Conservation (phyloP, 225 moss, liverwort and hornwort species). For the Pleurozium schreberi region DNA sequence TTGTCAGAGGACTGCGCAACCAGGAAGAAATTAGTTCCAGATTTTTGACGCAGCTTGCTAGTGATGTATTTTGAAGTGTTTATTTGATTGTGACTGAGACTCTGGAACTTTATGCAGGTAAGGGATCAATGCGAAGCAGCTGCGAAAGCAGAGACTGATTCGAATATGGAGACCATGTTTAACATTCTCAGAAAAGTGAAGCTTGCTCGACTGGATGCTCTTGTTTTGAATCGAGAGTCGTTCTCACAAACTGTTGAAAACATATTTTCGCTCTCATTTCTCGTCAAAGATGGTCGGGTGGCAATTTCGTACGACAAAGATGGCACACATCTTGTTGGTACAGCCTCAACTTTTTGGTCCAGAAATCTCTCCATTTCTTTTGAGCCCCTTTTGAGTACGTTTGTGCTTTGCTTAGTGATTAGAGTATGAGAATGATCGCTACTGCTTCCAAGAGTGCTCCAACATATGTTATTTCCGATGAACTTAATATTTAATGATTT, state of each 20-base stretch:
- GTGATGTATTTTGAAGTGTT: background rate
- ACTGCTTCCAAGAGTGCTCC: conserved; percentile 20
- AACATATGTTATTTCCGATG: background rate
- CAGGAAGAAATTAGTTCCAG: background rate
- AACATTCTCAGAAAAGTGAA: conserved; percentile 18
- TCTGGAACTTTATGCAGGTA: conserved; percentile 26
- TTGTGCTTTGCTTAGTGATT: background rate
- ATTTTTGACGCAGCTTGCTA: background rate
- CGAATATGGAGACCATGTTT: conserved; percentile 83
- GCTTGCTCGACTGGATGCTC: conserved; percentile 41
- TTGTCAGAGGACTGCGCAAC: background rate
- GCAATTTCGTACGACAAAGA: conserved; percentile 37
- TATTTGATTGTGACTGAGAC: background rate
- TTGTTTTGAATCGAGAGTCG: conserved; percentile 59
- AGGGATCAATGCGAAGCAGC: conserved; percentile 38
- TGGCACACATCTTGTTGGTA: conserved; percentile 67
- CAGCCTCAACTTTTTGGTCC: background rate
- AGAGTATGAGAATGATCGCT: background rate
- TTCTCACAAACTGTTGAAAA: conserved; percentile 94
- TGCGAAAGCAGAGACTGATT: conserved; percentile 67
- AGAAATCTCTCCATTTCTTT: background rate
- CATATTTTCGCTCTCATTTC: conserved; percentile 77
- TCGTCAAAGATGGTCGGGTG: conserved; percentile 85
- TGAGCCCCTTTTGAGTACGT: background rate
- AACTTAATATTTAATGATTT: background rate